phyloP scores from a whole-genome alignment of 169 alveolate species.

The Cardiosporidium cionae region DNA sequence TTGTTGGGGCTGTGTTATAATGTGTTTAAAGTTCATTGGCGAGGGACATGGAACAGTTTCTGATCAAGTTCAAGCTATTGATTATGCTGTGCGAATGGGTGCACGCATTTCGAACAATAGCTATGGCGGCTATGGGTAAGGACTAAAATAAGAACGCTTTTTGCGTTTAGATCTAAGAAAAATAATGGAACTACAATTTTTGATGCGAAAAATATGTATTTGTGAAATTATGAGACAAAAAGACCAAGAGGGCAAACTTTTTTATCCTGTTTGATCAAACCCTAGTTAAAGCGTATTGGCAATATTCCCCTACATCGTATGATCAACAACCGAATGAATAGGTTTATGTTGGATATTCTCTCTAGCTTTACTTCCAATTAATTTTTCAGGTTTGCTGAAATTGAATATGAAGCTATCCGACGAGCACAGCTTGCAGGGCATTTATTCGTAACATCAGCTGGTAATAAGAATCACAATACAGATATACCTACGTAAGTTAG shows the following conservation, averaged over 20 bases:
- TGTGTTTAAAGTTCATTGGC: constrained; percentile 49
- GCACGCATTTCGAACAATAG: constrained; percentile 45
- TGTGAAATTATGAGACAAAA: too few relatives aligned
- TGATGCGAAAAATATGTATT: too few relatives aligned
- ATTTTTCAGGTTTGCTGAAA: constrained; percentile 1
- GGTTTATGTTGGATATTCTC: too few relatives aligned
- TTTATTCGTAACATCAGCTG: constrained; percentile 27
- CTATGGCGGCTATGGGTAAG: constrained; percentile 46
- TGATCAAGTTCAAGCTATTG: constrained; percentile 51
- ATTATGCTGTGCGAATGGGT: constrained; percentile 50
- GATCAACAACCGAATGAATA: too few relatives aligned
- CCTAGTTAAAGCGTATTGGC: too few relatives aligned
- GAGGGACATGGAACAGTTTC: constrained; percentile 43
- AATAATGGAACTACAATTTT: too few relatives aligned
- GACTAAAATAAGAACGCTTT: too few relatives aligned
- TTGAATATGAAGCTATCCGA: constrained; percentile 23
- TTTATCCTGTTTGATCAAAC: too few relatives aligned
- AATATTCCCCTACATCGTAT: too few relatives aligned
- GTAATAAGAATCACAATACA: constrained; percentile 22
- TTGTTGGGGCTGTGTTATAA: constrained; percentile 47
- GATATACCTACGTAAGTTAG: constrained; percentile 19
- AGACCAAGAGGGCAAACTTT: too few relatives aligned
- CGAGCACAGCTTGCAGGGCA: constrained; percentile 32
- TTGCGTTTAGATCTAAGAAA: too few relatives aligned
- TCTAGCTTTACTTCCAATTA: too few relatives aligned